A percentile compares a stretch with the other conserved stretches of the same genome.
Evolutionary conservation across 2,329 filamentous ascomycete genomes (phyloP).

Genomic region (Hymenoscyphus fraxineus): DNA sequence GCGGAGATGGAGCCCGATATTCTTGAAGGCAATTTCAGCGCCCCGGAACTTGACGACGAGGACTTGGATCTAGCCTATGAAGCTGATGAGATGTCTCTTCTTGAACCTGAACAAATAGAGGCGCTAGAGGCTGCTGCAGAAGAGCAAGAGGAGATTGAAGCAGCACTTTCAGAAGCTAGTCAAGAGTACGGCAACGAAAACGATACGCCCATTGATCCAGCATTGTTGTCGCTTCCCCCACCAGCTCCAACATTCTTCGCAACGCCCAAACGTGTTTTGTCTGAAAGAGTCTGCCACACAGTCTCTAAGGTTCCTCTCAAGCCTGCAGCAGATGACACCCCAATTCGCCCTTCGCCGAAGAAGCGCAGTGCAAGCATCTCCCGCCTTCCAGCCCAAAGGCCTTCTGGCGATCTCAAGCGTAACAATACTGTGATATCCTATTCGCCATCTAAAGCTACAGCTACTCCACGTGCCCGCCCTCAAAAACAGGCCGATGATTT

Average conservation of each 20-base stretch:
- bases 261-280: constrained; percentile 30
- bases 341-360: constrained; percentile 36
- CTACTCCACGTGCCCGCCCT: constrained; percentile 20
- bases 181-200: constrained; percentile 68
- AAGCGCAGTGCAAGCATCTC: constrained; percentile 43
- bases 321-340: constrained; percentile 52
- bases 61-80: constrained; percentile 56
- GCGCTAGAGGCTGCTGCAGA: constrained; percentile 8
- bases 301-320: constrained; percentile 76
- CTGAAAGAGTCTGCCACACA: constrained; percentile 57
- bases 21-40: constrained; percentile 39
- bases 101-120: constrained; percentile 40
- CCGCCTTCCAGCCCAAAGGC: constrained; percentile 41
- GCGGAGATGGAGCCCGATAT: constrained; percentile 38
- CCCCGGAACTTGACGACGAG: constrained; percentile 49
- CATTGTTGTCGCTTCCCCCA: constrained; percentile 34
- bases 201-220: constrained; percentile 52
- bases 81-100: constrained; percentile 56
- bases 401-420: constrained; percentile 40
- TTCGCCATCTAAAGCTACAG: constrained; percentile 43
- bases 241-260: constrained; percentile 15
- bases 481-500: constrained; percentile 12
- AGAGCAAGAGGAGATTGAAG: constrained; percentile 4
- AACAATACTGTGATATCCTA: constrained; percentile 53
- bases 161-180: constrained; percentile 51